Conservation (phyloP, 306 rosid genomes). For the Luffa aegyptiaca region DNA sequence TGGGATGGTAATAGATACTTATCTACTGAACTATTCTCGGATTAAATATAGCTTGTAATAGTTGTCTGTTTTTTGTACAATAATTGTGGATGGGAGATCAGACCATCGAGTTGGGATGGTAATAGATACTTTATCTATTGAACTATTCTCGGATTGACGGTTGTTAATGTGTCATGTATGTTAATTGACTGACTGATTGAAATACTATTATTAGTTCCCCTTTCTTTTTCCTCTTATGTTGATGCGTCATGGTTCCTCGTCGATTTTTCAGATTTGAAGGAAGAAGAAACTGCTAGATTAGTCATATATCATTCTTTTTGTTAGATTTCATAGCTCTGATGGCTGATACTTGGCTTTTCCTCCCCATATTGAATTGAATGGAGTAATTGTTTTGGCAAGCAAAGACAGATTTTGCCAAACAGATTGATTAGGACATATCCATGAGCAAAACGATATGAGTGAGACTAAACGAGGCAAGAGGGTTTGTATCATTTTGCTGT, state of each 20-base stretch:
- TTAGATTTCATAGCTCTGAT: conserved; percentile 5
- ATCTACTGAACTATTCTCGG: background rate
- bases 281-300: background rate
- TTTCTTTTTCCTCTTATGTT: background rate
- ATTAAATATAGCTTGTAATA: background rate
- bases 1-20: background rate
- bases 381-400: background rate
- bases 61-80: background rate
- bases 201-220: background rate
- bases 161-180: background rate
- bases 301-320: background rate
- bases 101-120: background rate
- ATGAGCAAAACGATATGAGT: conserved; percentile 61
- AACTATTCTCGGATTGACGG: background rate
- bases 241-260: background rate
- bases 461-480: conserved; percentile 31
- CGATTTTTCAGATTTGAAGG: background rate
- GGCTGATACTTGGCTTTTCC: background rate
- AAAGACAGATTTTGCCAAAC: conserved; percentile 26
- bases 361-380: background rate
- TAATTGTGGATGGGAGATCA: background rate
- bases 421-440: conserved; percentile 37
- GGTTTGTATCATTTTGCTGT: conserved; percentile 2
- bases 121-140: background rate
- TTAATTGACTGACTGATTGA: background rate